Base-by-base conservation (phyloP, 1,284 basidiomycete genomes). In the Sanghuangporus sanghuang region DNA sequence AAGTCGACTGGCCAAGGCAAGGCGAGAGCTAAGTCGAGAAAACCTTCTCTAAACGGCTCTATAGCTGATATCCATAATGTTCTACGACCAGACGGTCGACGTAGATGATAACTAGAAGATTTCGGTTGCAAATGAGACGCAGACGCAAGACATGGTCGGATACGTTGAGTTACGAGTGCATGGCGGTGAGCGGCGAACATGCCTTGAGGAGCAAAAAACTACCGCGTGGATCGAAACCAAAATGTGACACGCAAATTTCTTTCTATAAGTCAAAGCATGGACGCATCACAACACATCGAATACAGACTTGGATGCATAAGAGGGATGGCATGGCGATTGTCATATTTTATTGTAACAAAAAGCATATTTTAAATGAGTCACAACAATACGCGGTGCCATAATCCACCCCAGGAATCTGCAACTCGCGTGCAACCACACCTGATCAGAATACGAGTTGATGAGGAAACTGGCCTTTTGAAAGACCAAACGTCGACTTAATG, bases 391-490 rank as follows among this genome's bases (percentile, higher is more conserved):
- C 61, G 49, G 55, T 53, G 62, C 57, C 57, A 59, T 59, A 63
- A 59, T n/a, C 38, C 57, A 18, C 23, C 59, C 16, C 27, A 32
- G 27, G 27, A 55, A 67, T 64, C 62, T 56, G 67, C 71, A 67
- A 59, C 57, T 67, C 68, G 56, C 49, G 55, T 56, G 57, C 57
- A 61, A 59, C 49, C 61, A 65, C 49, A 6, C 50, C 57, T 32
- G 58, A 68, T 87, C 81, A 96, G 82, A 96, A 96, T 68, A 82
- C 82, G 78, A 96, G 75, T 77, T 91, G 84, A 79, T 96, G 94
- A 73, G 94, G 92, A 83, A 84, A 93, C 76, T 92, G 92, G 68
- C 95, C 94, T 85, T 96, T 98, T 73, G 93, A 95, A 69, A 99
- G 85, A 75, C 95, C 94, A 85, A 93, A 99, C 72, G 86, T 89